Conservation (phyloP, 345 rosid species). For the Salix udensis region DNA sequence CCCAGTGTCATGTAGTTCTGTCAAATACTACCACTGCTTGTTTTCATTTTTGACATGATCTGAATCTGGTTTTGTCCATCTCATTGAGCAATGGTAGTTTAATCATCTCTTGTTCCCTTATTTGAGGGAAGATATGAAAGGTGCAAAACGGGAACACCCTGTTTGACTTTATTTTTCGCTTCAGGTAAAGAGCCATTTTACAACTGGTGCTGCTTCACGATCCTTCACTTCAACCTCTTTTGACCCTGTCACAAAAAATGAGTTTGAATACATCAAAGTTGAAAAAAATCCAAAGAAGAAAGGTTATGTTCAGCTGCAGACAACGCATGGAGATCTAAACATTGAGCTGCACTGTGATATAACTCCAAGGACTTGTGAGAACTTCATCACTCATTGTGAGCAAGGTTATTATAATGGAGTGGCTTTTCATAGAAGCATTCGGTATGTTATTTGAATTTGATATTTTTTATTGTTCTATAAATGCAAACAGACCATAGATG, state of each 20-base stretch:
- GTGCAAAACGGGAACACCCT: background rate
- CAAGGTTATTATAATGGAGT: constrained; percentile 80
- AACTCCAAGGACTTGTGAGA: constrained; percentile 88
- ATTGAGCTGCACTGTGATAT: constrained; percentile 91
- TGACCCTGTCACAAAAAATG: constrained; percentile 85
- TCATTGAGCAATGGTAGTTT: background rate
- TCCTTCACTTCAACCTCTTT: constrained; percentile 88
- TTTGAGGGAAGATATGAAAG: background rate
- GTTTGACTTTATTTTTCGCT: constrained; percentile 18
- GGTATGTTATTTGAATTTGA: constrained; percentile 31
- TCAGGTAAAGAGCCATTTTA: constrained; percentile 81
- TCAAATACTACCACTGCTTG: background rate
- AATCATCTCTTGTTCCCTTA: background rate
- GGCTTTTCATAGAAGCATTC: constrained; percentile 69
- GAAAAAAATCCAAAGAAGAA: constrained; percentile 93
- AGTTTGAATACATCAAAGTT: constrained; percentile 74
- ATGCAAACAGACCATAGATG: background rate
- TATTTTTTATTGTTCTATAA: background rate
- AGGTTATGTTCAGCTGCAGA: constrained; percentile 88
- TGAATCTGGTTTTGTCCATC: background rate
- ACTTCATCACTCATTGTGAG: constrained; percentile 84
- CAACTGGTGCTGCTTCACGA: constrained; percentile 94
- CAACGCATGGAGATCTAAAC: constrained; percentile 88
- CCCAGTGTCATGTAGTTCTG: background rate
- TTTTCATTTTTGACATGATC: background rate